Evolutionary conservation across 352 stramenopile genomes (phyloP), one percentile per base, ranked within the genome.

Genomic region (Globisporangium solare): DNA sequence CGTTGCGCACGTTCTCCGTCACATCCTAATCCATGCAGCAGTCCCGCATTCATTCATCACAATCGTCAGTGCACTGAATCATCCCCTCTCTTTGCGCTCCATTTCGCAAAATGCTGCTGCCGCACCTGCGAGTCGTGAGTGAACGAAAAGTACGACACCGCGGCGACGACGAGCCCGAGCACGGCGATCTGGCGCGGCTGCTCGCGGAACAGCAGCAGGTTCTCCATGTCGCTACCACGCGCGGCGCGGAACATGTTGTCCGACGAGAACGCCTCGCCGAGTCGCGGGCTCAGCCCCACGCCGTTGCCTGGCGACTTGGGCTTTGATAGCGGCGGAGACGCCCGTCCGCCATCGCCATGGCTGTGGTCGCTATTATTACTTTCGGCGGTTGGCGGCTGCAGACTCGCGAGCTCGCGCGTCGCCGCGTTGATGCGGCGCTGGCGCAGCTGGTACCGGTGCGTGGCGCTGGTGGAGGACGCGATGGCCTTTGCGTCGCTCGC

Each of bases 131-230:
- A 85, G 45, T 94, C 78, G 68, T 89, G 78, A 40, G 79, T 90
- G 70, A 89, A 92, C 51, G 84, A 89, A 52, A 89, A 91, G 67
- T 88, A 86, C 27, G 79, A 86, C 43, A 92, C 76, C n/a, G 68
- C 77, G 2, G 61, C 42, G 2, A 89, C 71, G 8, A 89, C 73
- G 14, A 79, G 37, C 6, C 71, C 43, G 6, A 94, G 73, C 50
- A 94, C 82, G n/a, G 84, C 52, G 39, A 94, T 67, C 63, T 94
- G 83, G 6, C 83, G 83, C 43, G 83, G 83, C 66, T 92, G 67
- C 57, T 94, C 83, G 12, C 74, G 76, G 67, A 91, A 94, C 8
- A 91, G 56, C 64, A 94, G 64, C 58, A 87, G 63, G 14, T 80
- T 74, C 37, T 92, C 78, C 27, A 87, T 61, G 15, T 85, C 70